Evolutionary conservation across 768 basidiomycete genomes (phyloP).

Genomic region (Pleurotus cornucopiae): DNA sequence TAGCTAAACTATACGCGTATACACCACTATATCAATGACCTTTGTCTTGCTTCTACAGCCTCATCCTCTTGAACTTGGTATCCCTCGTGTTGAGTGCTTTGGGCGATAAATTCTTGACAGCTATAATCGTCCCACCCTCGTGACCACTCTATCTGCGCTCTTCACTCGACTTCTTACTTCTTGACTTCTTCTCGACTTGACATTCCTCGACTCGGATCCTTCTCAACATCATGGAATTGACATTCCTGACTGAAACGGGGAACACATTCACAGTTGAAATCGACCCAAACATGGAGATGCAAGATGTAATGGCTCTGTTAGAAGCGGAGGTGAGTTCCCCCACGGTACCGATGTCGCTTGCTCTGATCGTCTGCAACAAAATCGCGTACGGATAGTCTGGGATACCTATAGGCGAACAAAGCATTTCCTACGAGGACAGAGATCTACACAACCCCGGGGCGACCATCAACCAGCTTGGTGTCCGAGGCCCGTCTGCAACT

Average conservation of each 20-base stretch:
- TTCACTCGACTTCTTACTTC: too few species aligned
- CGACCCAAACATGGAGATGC: conserved; percentile 85
- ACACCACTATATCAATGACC: background rate
- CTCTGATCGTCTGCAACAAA: background rate
- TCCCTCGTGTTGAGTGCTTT: too few species aligned
- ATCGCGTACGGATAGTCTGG: conserved; percentile 50
- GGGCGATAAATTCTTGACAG: too few species aligned
- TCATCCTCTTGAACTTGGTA: too few species aligned
- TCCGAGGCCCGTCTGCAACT: conserved; percentile 56
- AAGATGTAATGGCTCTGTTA: conserved; percentile 90
- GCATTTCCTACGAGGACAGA: conserved; percentile 60
- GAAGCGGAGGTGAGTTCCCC: conserved; percentile 81
- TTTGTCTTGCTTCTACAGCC: background rate
- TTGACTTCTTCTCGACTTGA: background rate
- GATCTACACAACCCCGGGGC: conserved; percentile 64
- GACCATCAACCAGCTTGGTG: conserved; percentile 65
- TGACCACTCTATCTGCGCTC: conserved; percentile 5
- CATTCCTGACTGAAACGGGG: conserved; percentile 67
- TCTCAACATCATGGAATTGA: conserved; percentile 53
- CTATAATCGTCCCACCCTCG: background rate
- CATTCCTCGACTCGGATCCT: conserved; percentile 8
- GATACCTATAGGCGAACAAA: conserved; percentile 69
- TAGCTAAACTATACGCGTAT: conserved; percentile 7
- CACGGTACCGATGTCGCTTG: background rate
- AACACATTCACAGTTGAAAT: conserved; percentile 72